Percentiles rank a stretch among this genome's conserved stretches.
These are phyloP conservation scores for Cyclocybe cylindracea DNA, from an alignment of 768 basidiomycete species.

Conservation along the genomic window DNA sequence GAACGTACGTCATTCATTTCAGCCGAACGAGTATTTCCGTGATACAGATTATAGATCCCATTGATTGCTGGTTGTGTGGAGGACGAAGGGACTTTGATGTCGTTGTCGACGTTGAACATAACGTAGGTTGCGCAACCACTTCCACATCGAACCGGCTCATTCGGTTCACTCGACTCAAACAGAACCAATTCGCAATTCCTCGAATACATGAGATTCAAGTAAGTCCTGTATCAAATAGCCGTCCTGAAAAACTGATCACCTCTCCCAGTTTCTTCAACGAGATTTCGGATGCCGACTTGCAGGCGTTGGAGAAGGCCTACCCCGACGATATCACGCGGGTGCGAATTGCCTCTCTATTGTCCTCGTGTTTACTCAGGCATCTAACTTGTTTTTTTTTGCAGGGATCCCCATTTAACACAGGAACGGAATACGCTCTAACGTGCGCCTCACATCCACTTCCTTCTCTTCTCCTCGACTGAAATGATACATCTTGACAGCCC, in stretches of 20 bases:
- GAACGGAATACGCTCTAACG: conserved; percentile 17
- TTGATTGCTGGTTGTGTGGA: conserved; percentile 33
- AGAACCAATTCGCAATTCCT: conserved; percentile 21
- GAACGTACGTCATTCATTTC: conserved; percentile 12
- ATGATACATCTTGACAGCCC: conserved; percentile 22
- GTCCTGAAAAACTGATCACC: background rate
- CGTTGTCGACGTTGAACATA: conserved; percentile 17
- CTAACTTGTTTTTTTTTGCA: too few relatives aligned
- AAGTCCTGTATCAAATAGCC: background rate
- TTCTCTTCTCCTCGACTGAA: background rate
- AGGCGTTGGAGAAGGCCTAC: conserved; percentile 13
- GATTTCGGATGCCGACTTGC: conserved; percentile 6
- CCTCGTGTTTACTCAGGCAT: too few relatives aligned
- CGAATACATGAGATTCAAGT: conserved; percentile 15
- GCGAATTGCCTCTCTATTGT: too few relatives aligned
- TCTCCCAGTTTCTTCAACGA: conserved; percentile 7
- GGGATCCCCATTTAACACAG: conserved; percentile 22
- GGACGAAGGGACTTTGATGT: conserved; percentile 42
- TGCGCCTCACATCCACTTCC: conserved; percentile 4
- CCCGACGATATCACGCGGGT: conserved; percentile 15
- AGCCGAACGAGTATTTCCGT: background rate
- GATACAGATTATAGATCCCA: conserved; percentile 15
- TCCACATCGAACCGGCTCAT: background rate
- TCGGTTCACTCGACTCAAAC: background rate
- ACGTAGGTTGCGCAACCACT: conserved; percentile 15